Evolutionary conservation across 805 yeast genomes (phyloP).

Genomic region (Ascoidea rubescens): DNA sequence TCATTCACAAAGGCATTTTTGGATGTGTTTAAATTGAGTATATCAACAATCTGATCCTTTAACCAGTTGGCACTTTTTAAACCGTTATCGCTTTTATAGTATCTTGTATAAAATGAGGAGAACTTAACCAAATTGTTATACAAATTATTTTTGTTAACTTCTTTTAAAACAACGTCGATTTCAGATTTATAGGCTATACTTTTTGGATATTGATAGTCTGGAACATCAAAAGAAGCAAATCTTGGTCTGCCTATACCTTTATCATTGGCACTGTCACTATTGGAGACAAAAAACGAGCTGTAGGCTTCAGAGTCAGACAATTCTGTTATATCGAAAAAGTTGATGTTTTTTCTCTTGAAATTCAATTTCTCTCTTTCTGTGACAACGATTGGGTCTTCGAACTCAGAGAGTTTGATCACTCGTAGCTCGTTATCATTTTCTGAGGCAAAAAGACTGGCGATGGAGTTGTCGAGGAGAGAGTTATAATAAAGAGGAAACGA

Average conservation of each 20-base stretch:
- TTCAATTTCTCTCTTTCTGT: conserved; percentile 29
- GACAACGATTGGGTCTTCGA: conserved; percentile 15
- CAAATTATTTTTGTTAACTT: conserved; percentile 34
- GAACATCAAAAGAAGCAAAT: too few species aligned
- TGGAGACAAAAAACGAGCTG: too few species aligned
- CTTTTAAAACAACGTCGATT: conserved; percentile 26
- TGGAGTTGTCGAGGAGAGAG: background rate
- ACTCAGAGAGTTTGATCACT: conserved; percentile 15
- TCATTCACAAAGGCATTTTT: conserved; percentile 29
- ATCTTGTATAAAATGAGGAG: conserved; percentile 61
- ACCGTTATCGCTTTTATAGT: conserved; percentile 64
- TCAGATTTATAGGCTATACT: conserved; percentile 20
- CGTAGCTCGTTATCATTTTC: conserved; percentile 13
- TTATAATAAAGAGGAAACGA: background rate
- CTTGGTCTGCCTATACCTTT: background rate
- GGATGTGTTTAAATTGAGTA: conserved; percentile 17
- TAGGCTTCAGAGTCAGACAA: conserved; percentile 1
- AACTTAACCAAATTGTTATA: conserved; percentile 43
- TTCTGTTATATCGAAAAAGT: conserved; percentile 8
- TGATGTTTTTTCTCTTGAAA: conserved; percentile 20
- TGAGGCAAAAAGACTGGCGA: conserved; percentile 2
- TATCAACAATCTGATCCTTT: conserved; percentile 25
- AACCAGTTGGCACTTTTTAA: conserved; percentile 62
- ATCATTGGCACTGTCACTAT: too few species aligned
- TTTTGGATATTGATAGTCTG: conserved; percentile 39